Evolutionary conservation across 352 stramenopile species (phyloP).

Genomic region (Thraustotheca clavata): DNA sequence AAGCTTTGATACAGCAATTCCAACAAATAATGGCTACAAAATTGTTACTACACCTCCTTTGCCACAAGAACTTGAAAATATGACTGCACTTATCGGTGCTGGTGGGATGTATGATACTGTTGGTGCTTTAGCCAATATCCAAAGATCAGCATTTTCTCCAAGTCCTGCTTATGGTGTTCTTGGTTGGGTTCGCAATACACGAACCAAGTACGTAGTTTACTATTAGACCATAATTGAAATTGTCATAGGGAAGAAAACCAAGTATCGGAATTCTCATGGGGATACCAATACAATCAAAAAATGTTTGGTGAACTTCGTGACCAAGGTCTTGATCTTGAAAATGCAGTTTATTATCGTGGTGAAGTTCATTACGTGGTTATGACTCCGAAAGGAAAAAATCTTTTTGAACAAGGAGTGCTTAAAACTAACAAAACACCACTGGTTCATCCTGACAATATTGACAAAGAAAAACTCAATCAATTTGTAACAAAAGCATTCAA

Average conservation of each 20-base stretch:
- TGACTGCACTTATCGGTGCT: slow-evolving; percentile 51
- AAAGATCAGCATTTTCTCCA: slow-evolving; percentile 68
- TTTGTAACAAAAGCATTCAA: slow-evolving; percentile 61
- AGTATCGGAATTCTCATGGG: slow-evolving; percentile 77
- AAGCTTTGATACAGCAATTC: slow-evolving; percentile 48
- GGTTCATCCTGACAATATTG: slow-evolving; percentile 58
- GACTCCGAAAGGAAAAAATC: slow-evolving; percentile 67
- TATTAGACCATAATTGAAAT: background rate
- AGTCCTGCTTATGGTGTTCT: slow-evolving; percentile 76
- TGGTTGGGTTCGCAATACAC: slow-evolving; percentile 70
- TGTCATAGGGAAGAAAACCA: slow-evolving; percentile 55
- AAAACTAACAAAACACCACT: slow-evolving; percentile 52
- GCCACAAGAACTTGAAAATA: slow-evolving; percentile 49
- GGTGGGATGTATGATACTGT: slow-evolving; percentile 61
- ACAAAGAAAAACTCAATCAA: slow-evolving; percentile 41
- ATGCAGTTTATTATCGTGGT: slow-evolving; percentile 80
- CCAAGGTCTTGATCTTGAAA: slow-evolving; percentile 67
- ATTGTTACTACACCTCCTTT: slow-evolving; percentile 66
- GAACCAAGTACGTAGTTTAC: slow-evolving; percentile 26
- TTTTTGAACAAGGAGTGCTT: slow-evolving; percentile 63
- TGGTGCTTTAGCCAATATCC: slow-evolving; percentile 51
- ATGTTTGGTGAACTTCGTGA: slow-evolving; percentile 72
- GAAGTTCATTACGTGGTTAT: slow-evolving; percentile 85
- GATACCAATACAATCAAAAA: slow-evolving; percentile 78
- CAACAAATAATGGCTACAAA: slow-evolving; percentile 43